A percentile compares a stretch with the other conserved stretches of the same genome.
phyloP scores from a whole-genome alignment of 2,329 filamentous ascomycete genomes.

The Fusarium sp. region DNA sequence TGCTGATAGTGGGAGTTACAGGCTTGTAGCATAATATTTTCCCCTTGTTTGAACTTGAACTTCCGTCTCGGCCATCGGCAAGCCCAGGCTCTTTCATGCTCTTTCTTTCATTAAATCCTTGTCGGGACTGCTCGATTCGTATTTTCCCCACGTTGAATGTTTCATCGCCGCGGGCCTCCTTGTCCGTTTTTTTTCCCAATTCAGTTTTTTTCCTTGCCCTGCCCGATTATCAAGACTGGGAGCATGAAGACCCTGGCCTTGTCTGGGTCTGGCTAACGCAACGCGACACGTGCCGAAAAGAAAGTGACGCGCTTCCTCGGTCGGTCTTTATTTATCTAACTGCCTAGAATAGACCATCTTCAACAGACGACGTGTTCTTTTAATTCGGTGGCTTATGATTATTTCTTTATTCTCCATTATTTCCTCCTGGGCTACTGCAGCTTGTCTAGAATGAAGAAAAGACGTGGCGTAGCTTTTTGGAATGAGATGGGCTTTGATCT shows the following conservation, averaged over 20 bases:
- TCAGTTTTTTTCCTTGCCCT: conserved; percentile 19
- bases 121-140: conserved; percentile 42
- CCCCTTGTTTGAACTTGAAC: conserved; percentile 30
- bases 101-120: conserved; percentile 12
- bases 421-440: conserved; percentile 4
- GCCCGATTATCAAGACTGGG: conserved; percentile 2
- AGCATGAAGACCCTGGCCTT: conserved; percentile 14
- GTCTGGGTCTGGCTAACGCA: not conserved
- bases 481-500: conserved; percentile 35
- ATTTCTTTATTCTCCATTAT: not conserved
- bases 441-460: not conserved
- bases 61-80: conserved; percentile 17
- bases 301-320: conserved; percentile 31
- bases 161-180: conserved; percentile 41
- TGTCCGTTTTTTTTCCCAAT: conserved; percentile 32
- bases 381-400: conserved; percentile 1
- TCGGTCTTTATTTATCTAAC: not conserved
- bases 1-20: not conserved
- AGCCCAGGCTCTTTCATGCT: not conserved
- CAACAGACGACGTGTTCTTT: not conserved
- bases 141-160: conserved; percentile 47
- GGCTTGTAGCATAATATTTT: conserved; percentile 17
- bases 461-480: conserved; percentile 26
- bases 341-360: conserved; percentile 1
- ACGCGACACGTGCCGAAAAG: conserved; percentile 38